Evolutionary conservation across 2,329 filamentous ascomycete genomes (phyloP), one percentile per base, ranked within the genome.

Genomic region (Fusarium sp.): DNA sequence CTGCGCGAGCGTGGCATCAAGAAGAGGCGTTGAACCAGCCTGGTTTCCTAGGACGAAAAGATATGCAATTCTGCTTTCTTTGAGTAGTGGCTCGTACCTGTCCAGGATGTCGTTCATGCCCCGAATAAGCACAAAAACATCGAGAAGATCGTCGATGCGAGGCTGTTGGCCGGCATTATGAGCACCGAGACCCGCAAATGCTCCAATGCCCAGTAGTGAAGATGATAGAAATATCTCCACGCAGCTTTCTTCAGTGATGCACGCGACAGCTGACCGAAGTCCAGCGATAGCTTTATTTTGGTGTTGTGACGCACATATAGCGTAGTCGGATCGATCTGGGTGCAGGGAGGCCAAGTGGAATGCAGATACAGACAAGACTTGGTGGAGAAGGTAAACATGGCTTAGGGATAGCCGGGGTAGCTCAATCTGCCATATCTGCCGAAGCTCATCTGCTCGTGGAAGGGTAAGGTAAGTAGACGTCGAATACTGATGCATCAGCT

Each of bases 401-500:
- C 67, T 68, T 48, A 81, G 60, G 1, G 79, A 78, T 7, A 82
- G 59, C 36, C 73, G 74, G 4, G 78, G 78, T 10, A 78, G 55
- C 12, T 78, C 77, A 5, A 73, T 62, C 70, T 81, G 80, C 81
- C 81, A 82, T 17, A 80, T 69, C 8, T 75, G 76, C 36, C 68
- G 70, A 12, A 79, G 74, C 8, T 79, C 72, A 34, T 69, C 59
- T 13, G 79, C 77, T 11, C 81, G 72, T 0, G 81, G 81, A 13
- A 83, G 66, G 5, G 81, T 81, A 12, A 76, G 61, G 52, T 74
- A 81, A 2, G 81, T 81, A 5, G 62, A 70, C 12, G 79, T 75
- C 5, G 78, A 79, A 57, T 79, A 83, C 47, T 83, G 81, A 45
- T 83, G 81, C 75, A 83, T 79, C 44, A 83, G 75, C 63, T 82